These are phyloP conservation scores for Dactylellina sp. DNA, from an alignment of 2,329 filamentous ascomycete genomes.

Conservation along the genomic window DNA sequence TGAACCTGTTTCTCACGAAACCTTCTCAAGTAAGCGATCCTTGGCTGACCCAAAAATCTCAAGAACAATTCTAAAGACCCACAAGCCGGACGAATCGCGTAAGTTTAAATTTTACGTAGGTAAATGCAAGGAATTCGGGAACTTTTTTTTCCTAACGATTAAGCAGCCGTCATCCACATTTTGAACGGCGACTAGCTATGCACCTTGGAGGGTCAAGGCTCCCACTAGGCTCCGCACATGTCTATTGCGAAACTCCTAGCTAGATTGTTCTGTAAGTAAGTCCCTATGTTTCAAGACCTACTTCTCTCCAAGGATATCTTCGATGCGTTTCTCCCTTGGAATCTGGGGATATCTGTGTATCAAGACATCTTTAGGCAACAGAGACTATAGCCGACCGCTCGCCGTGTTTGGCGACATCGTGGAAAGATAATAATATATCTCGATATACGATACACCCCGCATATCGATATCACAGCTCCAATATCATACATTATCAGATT, in stretches of 20 bases:
- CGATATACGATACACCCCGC: no score
- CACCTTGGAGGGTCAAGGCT: neutral
- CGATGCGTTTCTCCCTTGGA: neutral
- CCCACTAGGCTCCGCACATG: neutral
- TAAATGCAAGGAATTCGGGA: constrained; percentile 16
- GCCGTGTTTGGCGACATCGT: constrained; percentile 29
- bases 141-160: constrained; percentile 26
- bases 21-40: constrained; percentile 15
- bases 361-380: constrained; percentile 31
- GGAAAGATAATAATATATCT: no score
- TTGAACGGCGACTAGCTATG: constrained; percentile 28
- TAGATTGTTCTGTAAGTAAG: constrained; percentile 17
- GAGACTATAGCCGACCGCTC: constrained; percentile 23
- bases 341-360: constrained; percentile 1
- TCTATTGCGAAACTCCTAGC: constrained; percentile 9
- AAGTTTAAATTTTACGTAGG: constrained; percentile 46
- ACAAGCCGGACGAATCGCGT: constrained; percentile 7
- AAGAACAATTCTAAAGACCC: no score
- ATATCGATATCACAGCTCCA: neutral
- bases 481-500: neutral
- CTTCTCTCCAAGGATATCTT: constrained; percentile 1
- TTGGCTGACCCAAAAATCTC: neutral
- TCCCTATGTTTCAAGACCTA: constrained; percentile 27
- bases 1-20: constrained; percentile 47
- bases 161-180: neutral